Evolutionary conservation across 2,329 filamentous ascomycete species (phyloP), one percentile per base, ranked within the genome.

Genomic region (Trichothecium sympodiale): DNA sequence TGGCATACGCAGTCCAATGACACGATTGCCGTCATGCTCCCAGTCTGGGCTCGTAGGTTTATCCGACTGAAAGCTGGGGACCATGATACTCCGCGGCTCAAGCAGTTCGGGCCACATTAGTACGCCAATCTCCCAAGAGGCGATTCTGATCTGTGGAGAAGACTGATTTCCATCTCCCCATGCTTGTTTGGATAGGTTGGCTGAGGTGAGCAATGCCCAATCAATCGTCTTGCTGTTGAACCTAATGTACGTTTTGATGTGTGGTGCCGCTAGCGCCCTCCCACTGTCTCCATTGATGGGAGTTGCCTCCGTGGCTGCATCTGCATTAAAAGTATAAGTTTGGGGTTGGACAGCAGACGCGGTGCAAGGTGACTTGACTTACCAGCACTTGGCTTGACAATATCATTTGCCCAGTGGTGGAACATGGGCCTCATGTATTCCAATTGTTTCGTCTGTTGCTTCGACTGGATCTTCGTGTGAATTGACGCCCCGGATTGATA

Each of bases 161-260:
- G 20, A 25, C 20, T 25, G 20, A 10, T 25, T 25, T 1, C 73
- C 74, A 27, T 81, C 77, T 2, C 87, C 87, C 88, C 87, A 94
- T 0, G 87, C 87, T 56, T 94, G 86, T 41, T 80, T 89, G 2
- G 83, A 91, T 3, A 94, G 55, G 46, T 94, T 94, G n/a, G 87
- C 86, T n/a, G 83, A 91, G 0, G 85, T 93, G 3, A 93, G 54
- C 43, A 94, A 65, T 2, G 83, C 85, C 88, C 87, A 94, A 50
- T 91, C 83, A 28, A 93, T 77, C 0, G 59, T 56, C 14, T 60
- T 49, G n/a, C 54, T 44, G 36, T 62, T 58, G 44, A 69, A 87
- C 4, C 83, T 74, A 31, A 88, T 77, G 49, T 91, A 94, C 0
- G 86, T 94, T 55, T 94, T 94, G 52, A 94, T 83, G 46, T 94